These are phyloP conservation scores for Chalciporus pseudorubinellus DNA, from an alignment of 768 basidiomycete species.

Conservation along the genomic window DNA sequence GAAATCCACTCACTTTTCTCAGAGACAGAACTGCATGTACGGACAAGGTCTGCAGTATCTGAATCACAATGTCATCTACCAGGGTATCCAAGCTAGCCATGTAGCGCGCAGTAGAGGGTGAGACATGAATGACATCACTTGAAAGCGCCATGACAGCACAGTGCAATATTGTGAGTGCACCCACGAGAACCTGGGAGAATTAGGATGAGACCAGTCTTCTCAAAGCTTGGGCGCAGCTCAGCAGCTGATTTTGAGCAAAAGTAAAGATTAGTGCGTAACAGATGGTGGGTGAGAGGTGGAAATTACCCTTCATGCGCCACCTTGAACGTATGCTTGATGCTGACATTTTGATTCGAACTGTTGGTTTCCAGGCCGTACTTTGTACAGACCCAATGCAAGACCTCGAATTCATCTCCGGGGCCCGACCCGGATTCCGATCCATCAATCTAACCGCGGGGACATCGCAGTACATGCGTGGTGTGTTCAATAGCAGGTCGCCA, in stretches of 20 bases:
- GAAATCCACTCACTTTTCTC: constrained; percentile 19
- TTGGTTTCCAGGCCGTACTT: background rate
- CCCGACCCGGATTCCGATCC: background rate
- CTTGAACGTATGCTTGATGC: background rate
- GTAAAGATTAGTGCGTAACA: background rate
- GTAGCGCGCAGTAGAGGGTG: background rate
- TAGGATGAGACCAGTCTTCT: background rate
- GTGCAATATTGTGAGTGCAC: background rate
- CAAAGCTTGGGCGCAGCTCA: background rate
- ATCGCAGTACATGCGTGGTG: background rate
- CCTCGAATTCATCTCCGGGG: background rate
- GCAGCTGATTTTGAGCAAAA: background rate
- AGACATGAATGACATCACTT: background rate
- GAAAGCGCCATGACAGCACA: constrained; percentile 5
- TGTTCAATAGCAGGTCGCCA: background rate
- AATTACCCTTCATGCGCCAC: background rate
- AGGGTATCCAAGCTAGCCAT: constrained; percentile 21
- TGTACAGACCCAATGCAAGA: background rate
- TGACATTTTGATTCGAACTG: background rate
- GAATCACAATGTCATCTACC: constrained; percentile 28
- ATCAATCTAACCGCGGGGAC: background rate
- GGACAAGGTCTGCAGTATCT: constrained; percentile 15
- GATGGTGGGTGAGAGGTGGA: background rate
- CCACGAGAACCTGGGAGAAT: background rate
- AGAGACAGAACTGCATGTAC: constrained; percentile 19